Evolutionary conservation across 768 basidiomycete genomes (phyloP), one percentile per base, ranked within the genome.

Genomic region (Cytidiella melzeri): DNA sequence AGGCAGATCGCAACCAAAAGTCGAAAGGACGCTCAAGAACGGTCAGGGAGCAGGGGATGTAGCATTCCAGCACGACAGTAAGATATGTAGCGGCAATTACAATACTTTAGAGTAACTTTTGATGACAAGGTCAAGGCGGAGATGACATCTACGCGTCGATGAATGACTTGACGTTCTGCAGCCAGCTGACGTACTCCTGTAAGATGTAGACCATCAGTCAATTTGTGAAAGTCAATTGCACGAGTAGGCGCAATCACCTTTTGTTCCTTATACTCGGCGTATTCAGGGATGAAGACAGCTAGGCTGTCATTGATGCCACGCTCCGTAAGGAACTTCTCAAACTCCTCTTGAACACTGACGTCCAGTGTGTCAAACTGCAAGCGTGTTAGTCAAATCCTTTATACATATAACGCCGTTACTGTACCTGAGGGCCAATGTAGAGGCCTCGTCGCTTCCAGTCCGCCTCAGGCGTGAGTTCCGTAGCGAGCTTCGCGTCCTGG

Each of bases 401-500:
- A 21, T 27, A 5, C 42, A 54, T 13, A 44, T n/a, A 41, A 58
- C 52, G 64, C 53, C 55, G 21, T 23, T 21, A 55, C 56, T 70
- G 51, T 56, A 88, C 83, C 73, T 87, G 83, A 45, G 94, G 95
- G 1, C 95, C 95, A 62, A 95, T 82, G 74, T 96, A 98, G 55
- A 88, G 70, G 1, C 88, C 92, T 18, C 93, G 80, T 41, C 94
- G 81, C 64, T 86, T 87, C 92, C 90, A 97, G 70, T 97, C 93
- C 6, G 88, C 86, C 55, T 98, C 92, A 5, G 89, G 84, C 11
- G 82, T 89, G 57, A 89, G 67, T 5, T 86, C 87, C 12, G 80
- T 83, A 11, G 83, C 92, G 11, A 88, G 57, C 60, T 80, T 75
- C 25, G 73, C 69, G 56, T 92, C 88, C 1, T 72, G 65, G 69